Evolutionary conservation across 306 rosid species (phyloP), one percentile per base, ranked within the genome.

Genomic region (Prunus armeniaca): DNA sequence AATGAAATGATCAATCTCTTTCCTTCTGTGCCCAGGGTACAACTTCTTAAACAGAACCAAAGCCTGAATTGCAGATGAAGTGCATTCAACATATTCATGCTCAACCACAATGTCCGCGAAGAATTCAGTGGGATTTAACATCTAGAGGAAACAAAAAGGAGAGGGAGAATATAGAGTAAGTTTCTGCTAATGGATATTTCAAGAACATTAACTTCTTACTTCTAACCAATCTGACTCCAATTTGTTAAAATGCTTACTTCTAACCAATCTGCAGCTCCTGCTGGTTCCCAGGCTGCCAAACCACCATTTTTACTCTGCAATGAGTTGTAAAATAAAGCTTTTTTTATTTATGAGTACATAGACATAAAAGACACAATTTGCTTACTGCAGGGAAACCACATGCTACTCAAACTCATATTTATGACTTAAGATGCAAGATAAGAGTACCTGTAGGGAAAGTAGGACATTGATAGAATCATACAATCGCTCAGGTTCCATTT

Each of bases 241-340:
- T 38, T 46, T 13, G 45, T 38, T 61, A 30, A 67, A 9, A 50
- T 57, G 27, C 88, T 80, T 78, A 90, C 96, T 80, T 90, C 96
- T 52, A 91, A 77, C 96, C 93, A 91, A 1, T 87, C 85, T 75
- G 80, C 83, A 25, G 79, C 91, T 61, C 86, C 82, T 52, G 89
- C 72, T 13, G 90, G 90, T 72, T 91, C 94, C 97, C 97, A 92
- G 0, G 86, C 91, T 6, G 91, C 12, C 55, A 89, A 71, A 51
- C 97, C 96, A 30, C 97, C 97, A 10, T 76, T 88, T 69, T 88
- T 85, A 77, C 96, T 85, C 97, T 92, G 57, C 75, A 78, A 30
- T 20, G 52, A 19, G 22, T 13, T 19, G 15, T 12, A n/a, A 19
- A 54, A 20, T 43, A 28, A 6, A 43, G 38, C 17, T 7, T 38